Conservation (phyloP, 192 early-diverging fungal genomes). For the Martensiomyces pterosporus region DNA sequence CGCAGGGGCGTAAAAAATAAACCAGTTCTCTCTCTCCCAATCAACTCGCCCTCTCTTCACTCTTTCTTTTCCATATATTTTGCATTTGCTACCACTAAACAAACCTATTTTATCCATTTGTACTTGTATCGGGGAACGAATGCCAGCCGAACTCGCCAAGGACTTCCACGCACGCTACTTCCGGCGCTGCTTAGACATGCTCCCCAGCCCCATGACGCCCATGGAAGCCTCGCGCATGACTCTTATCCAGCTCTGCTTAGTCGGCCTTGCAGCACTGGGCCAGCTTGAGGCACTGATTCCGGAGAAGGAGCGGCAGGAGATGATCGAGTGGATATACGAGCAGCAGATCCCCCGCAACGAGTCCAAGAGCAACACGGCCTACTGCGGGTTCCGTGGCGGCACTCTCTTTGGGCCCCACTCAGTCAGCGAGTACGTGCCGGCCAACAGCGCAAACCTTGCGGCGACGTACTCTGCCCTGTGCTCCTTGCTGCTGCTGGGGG, state of each 20-base stretch:
- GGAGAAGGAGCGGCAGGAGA: conserved; percentile 54
- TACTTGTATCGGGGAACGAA: no score
- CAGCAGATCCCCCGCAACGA: conserved; percentile 66
- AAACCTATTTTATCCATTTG: no score
- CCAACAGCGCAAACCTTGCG: conserved; percentile 60
- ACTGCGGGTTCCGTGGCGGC: conserved; percentile 54
- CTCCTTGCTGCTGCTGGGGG: conserved; percentile 76
- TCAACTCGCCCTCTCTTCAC: no score
- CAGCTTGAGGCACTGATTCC: conserved; percentile 55
- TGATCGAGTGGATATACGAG: conserved; percentile 96
- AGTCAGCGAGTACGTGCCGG: conserved; percentile 17
- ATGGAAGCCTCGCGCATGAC: conserved; percentile 85
- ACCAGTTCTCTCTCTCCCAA: no score
- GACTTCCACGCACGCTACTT: conserved; percentile 71
- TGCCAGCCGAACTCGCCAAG: conserved; percentile 35
- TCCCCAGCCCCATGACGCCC: conserved; percentile 66
- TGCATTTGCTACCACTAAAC: no score
- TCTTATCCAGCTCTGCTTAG: conserved; percentile 76
- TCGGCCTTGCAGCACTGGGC: conserved; percentile 76
- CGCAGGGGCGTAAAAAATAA: no score
- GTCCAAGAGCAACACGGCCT: conserved; percentile 12
- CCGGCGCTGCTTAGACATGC: conserved; percentile 59
- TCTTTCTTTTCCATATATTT: no score
- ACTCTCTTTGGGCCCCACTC: conserved; percentile 46
- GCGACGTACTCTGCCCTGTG: conserved; percentile 89